A percentile compares a stretch with the other conserved stretches of the same genome.
Evolutionary conservation across 1,284 basidiomycete species (phyloP).

Genomic region (Tilletia setariae): DNA sequence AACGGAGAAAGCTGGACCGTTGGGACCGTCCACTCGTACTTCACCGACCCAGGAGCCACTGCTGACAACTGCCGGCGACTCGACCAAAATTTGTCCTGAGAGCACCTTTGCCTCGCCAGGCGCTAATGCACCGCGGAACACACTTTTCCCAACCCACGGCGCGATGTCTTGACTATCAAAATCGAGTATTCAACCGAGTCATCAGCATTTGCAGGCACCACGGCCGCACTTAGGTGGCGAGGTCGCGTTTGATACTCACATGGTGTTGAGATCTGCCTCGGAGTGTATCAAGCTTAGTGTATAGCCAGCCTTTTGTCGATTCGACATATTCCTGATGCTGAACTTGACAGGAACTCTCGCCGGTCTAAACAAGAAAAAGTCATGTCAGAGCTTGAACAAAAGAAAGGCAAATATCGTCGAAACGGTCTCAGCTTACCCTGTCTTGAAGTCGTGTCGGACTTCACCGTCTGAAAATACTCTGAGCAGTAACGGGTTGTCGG

Average conservation of each 20-base stretch:
- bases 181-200: too few relatives aligned
- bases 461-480: neutral
- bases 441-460: slow-evolving; percentile 11
- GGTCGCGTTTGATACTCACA: neutral
- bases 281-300: neutral
- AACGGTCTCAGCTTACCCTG: slow-evolving; percentile 9
- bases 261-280: neutral
- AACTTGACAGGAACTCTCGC: slow-evolving; percentile 1
- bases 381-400: neutral
- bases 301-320: neutral
- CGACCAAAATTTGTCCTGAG: neutral
- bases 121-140: neutral
- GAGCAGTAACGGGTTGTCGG: slow-evolving; percentile 28
- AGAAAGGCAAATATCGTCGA: too few relatives aligned
- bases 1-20: neutral
- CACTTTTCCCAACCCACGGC: neutral
- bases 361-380: neutral
- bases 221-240: neutral
- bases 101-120: neutral
- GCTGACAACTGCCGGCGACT: neutral
- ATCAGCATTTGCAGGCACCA: neutral
- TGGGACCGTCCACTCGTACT: neutral
- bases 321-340: neutral
- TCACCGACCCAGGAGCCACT: neutral
- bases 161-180: neutral